A percentile compares a stretch with the other conserved stretches of the same genome.
These are phyloP conservation scores for Sideroxylon spinosum DNA, from an alignment of 179 eudicot genomes.

Conservation along the genomic window DNA sequence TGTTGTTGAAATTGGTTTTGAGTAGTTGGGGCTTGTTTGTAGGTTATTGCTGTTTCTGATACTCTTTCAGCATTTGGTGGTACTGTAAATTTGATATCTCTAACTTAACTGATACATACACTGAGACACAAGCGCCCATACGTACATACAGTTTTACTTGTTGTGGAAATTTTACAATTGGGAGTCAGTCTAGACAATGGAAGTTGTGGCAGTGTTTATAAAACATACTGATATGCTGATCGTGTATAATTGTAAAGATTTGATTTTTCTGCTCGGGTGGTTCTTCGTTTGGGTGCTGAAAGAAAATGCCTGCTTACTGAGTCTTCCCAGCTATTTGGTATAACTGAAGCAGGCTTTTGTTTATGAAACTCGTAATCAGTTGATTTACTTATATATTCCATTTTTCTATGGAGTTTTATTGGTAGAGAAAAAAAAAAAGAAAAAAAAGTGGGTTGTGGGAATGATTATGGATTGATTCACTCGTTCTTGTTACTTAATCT, in stretches of 20 bases:
- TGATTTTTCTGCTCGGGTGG: not conserved
- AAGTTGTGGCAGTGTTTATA: not conserved
- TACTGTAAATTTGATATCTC: not conserved
- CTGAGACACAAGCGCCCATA: too few species aligned
- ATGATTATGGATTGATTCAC: not conserved
- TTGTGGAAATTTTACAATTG: not conserved
- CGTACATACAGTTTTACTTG: not conserved
- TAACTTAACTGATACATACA: not conserved
- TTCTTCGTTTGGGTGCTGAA: not conserved
- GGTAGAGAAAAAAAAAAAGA: too few species aligned
- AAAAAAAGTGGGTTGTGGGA: not conserved
- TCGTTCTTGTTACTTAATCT: not conserved
- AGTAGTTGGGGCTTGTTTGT: not conserved
- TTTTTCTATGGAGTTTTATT: not conserved
- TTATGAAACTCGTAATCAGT: not conserved
- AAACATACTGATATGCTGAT: not conserved
- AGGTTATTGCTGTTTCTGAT: not conserved
- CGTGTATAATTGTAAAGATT: not conserved
- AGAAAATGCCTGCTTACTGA: not conserved
- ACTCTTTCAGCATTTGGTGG: not conserved
- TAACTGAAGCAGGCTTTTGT: not conserved
- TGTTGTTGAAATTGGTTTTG: not conserved
- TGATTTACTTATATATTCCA: not conserved
- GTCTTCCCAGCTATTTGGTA: not conserved
- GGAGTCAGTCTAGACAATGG: not conserved